Percentiles rank a stretch among this genome's conserved stretches.
These are phyloP conservation scores for Escallonia herrerae DNA, from an alignment of 129 eudicot genomes.

Conservation along the genomic window DNA sequence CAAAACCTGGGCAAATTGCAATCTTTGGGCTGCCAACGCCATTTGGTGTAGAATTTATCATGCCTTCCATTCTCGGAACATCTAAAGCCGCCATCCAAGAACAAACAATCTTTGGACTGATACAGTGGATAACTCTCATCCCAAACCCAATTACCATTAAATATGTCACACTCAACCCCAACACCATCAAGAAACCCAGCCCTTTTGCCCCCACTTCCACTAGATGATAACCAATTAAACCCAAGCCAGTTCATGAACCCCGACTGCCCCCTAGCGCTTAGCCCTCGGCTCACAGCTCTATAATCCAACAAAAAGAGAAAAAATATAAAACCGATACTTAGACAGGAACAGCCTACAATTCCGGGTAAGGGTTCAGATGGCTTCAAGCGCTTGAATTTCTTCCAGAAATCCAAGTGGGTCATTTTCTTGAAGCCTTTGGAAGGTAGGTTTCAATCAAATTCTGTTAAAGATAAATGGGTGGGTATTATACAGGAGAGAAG, in stretches of 20 bases:
- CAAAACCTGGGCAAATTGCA: conserved; percentile 81
- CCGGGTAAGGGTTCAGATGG: conserved; percentile 27
- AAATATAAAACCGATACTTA: conserved; percentile 37
- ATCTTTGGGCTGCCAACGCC: conserved; percentile 91
- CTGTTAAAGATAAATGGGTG: not conserved
- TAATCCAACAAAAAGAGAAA: conserved; percentile 53
- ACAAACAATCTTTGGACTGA: conserved; percentile 59
- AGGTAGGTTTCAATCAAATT: conserved; percentile 9
- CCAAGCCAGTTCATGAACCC: conserved; percentile 44
- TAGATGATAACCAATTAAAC: conserved; percentile 17
- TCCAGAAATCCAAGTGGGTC: conserved; percentile 60
- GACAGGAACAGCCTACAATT: conserved; percentile 49
- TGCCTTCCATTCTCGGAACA: conserved; percentile 71
- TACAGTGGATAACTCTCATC: conserved; percentile 82
- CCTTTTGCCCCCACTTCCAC: conserved; percentile 8
- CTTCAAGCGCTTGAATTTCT: conserved; percentile 59
- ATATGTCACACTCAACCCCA: conserved; percentile 51
- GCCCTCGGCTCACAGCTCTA: conserved; percentile 27
- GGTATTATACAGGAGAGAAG: conserved; percentile 7
- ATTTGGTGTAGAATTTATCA: conserved; percentile 65
- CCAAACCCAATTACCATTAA: conserved; percentile 78
- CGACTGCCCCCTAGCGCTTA: conserved; percentile 20
- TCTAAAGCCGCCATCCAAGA: conserved; percentile 70
- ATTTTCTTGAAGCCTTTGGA: conserved; percentile 21
- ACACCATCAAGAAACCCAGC: conserved; percentile 57